Evolutionary conservation across 495 filamentous ascomycete species (phyloP), one percentile per base, ranked within the genome.

Genomic region (Podospora conica): DNA sequence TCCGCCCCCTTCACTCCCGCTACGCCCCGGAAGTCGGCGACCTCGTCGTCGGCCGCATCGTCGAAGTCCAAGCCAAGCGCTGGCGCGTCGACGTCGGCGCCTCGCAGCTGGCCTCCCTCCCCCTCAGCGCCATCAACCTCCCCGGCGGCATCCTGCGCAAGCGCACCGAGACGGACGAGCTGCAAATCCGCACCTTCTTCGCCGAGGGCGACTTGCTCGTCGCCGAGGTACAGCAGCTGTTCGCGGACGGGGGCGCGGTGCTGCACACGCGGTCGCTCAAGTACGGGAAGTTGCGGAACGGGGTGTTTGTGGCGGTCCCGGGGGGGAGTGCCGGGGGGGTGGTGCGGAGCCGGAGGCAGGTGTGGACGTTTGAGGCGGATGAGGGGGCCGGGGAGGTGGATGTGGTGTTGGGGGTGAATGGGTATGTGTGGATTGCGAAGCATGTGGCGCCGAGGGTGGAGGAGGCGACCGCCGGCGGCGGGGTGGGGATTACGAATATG

Each of bases 1-100:
- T 98, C 53, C 84, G 85, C 3, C 93, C 95, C 0, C 82, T 98
- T 2, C 90, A 92, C 57, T 91, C 95, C n/a, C 90, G 96, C 48
- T 98, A 98, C 79, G 91, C 86, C 0, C 95, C 95, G 27, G 92
- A 96, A 75, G 96, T 98, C 67, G 95, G 95, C 65, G 95, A 98
- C 77, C 83, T 98, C 3, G 91, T 98, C 4, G 88, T 98, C 6
- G 96, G 95, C 53, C 88, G 95, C 65, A 96, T 98, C 69, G 86
- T 94, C 66, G 90, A 93, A 73, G 95, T 98, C 18, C 92, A 96
- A 72, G 85, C 88, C 8, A 87, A 87, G 74, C 88, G 93, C 27
- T 98, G 95, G 95, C 90, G 89, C 67, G 94, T 98, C 67, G 96
- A 98, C 73, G 88, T 98, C 56, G 89, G 90, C 60, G 88, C 90